phyloP scores from a whole-genome alignment of 164 flowering plant species.

The Vitis rupestris region DNA sequence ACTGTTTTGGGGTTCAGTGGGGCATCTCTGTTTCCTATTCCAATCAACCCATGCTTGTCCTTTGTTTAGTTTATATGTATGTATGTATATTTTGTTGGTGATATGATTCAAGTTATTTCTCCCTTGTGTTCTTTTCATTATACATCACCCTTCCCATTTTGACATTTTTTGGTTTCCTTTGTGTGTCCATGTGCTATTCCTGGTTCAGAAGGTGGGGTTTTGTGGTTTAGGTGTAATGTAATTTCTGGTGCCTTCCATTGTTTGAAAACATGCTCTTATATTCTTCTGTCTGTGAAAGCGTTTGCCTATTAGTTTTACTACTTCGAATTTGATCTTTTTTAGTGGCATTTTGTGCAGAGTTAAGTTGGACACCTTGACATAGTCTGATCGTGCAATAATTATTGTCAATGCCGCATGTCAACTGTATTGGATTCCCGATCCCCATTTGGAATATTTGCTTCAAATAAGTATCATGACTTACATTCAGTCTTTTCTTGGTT shows the following conservation, averaged over 20 bases:
- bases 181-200: no score
- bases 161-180: no score
- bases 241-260: no score
- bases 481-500: not conserved
- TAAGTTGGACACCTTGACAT: not conserved
- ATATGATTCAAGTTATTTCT: no score
- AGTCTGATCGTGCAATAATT: not conserved
- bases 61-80: not conserved
- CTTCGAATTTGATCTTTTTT: not conserved
- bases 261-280: no score
- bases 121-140: no score
- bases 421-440: not conserved
- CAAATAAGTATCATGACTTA: not conserved
- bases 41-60: not conserved
- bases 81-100: not conserved
- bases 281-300: no score
- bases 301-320: no score
- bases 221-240: no score
- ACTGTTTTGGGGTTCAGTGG: not conserved
- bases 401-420: not conserved
- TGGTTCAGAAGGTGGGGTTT: no score
- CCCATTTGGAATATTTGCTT: constrained; percentile 1
- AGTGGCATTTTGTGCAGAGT: not conserved
- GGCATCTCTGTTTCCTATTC: not conserved
- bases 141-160: no score